Evolutionary conservation across 140 eudicot species (phyloP).

Genomic region (Ambrosia hybrid): DNA sequence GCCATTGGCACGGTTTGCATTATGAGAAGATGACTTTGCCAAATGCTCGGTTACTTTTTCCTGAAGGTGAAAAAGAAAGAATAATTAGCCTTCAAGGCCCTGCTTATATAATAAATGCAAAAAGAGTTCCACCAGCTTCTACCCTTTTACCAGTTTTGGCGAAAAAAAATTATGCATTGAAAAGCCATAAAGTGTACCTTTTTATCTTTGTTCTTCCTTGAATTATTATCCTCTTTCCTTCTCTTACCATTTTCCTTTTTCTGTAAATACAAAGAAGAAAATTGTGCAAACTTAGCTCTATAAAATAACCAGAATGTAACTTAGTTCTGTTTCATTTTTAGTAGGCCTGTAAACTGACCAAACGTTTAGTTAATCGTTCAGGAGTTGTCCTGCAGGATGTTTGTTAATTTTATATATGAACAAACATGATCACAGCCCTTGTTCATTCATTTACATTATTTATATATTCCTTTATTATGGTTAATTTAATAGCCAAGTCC

Average conservation of each 20-base stretch:
- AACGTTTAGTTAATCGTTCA: too few species aligned
- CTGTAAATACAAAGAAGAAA: constrained; percentile 42
- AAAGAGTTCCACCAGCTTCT: background rate
- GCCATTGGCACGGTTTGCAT: constrained; percentile 67
- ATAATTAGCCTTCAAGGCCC: background rate
- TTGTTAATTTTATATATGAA: too few species aligned
- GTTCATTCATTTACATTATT: too few species aligned
- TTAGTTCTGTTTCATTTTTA: background rate
- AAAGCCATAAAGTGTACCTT: constrained; percentile 42
- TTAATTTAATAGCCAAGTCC: too few species aligned
- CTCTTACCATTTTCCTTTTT: constrained; percentile 91
- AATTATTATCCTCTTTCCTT: constrained; percentile 79
- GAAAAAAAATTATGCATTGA: background rate
- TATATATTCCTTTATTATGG: too few species aligned
- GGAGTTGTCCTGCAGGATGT: too few species aligned
- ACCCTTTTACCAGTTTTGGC: background rate
- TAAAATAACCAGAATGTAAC: background rate
- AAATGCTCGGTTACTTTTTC: constrained; percentile 74
- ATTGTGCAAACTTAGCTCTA: background rate
- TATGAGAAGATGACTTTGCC: constrained; percentile 65
- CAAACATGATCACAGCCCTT: too few species aligned
- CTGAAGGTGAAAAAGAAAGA: constrained; percentile 28
- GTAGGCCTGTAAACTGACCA: too few species aligned
- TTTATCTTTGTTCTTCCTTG: constrained; percentile 84
- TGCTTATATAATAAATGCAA: background rate